phyloP scores from a whole-genome alignment of 1,139 yeast genomes.

The Keqinozyma sinolaborantium region DNA sequence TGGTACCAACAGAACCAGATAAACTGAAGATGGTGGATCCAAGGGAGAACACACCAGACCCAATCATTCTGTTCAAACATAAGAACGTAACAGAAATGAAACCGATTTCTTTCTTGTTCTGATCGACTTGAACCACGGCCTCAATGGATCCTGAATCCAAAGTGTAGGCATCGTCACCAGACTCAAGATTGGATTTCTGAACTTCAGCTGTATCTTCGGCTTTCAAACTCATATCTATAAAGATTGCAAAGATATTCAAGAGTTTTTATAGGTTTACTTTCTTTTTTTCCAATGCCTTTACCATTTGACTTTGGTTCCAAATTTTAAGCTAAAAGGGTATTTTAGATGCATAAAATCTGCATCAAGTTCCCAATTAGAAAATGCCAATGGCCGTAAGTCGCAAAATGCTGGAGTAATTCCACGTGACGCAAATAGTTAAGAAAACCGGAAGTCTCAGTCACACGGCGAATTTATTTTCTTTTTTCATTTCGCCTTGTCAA shows the following conservation, averaged over 20 bases:
- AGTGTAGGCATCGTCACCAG: slow-evolving; percentile 4
- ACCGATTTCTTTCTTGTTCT: slow-evolving; percentile 59
- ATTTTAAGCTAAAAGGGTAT: no score
- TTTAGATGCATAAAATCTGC: no score
- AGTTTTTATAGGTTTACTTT: background rate
- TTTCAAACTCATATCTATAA: background rate
- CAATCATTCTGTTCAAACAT: slow-evolving; percentile 77
- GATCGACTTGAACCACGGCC: slow-evolving; percentile 44
- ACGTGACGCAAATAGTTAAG: background rate
- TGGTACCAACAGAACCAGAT: slow-evolving; percentile 73
- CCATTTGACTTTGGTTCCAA: no score
- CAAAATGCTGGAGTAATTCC: background rate
- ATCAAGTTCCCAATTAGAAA: no score
- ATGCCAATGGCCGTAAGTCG: no score
- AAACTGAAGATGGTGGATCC: slow-evolving; percentile 71
- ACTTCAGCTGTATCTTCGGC: background rate
- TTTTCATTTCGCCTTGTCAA: no score
- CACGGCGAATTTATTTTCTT: background rate
- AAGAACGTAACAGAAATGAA: slow-evolving; percentile 64
- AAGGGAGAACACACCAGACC: slow-evolving; percentile 85
- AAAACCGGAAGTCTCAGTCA: background rate
- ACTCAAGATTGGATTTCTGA: background rate
- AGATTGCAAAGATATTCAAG: background rate
- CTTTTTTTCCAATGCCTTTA: no score
- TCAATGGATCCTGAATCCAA: background rate